A percentile compares a stretch with the other conserved stretches of the same genome.
These are phyloP conservation scores for Podospora tetraspora DNA, from an alignment of 495 filamentous ascomycete genomes.

Conservation along the genomic window DNA sequence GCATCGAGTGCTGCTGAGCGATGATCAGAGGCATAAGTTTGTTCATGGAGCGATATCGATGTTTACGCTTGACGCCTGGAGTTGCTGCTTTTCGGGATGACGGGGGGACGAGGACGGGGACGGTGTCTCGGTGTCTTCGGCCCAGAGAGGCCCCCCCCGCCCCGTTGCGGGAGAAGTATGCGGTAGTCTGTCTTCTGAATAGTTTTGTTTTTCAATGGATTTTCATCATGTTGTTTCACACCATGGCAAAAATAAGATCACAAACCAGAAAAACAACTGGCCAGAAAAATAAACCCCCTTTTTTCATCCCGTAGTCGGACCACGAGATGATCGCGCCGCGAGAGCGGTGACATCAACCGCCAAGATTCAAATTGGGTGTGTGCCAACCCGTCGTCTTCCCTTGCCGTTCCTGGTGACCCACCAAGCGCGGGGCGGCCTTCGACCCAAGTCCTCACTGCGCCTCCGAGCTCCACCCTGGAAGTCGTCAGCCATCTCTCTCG, in stretches of 20 bases:
- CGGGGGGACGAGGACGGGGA: neutral
- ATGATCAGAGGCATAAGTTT: neutral
- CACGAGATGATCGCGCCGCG: neutral
- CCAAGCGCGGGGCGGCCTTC: neutral
- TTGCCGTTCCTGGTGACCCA: neutral
- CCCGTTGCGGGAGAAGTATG: neutral
- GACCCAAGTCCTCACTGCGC: neutral
- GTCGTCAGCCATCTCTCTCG: neutral
- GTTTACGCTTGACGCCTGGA: neutral
- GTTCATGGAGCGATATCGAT: neutral
- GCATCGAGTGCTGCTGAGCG: constrained; percentile 47
- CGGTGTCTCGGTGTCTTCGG: neutral
- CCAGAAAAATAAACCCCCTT: neutral
- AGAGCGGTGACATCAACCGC: neutral
- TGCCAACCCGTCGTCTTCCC: neutral
- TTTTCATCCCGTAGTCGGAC: neutral
- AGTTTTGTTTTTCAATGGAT: neutral
- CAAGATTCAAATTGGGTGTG: neutral
- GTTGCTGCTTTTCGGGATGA: neutral
- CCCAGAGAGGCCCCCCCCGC: neutral
- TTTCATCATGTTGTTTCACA: neutral
- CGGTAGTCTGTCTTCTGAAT: neutral
- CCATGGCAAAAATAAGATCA: neutral
- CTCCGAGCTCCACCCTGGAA: neutral
- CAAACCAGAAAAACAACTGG: neutral